Evolutionary conservation across 164 flowering plant species (phyloP).

Genomic region (Chimonanthus salicifolius): DNA sequence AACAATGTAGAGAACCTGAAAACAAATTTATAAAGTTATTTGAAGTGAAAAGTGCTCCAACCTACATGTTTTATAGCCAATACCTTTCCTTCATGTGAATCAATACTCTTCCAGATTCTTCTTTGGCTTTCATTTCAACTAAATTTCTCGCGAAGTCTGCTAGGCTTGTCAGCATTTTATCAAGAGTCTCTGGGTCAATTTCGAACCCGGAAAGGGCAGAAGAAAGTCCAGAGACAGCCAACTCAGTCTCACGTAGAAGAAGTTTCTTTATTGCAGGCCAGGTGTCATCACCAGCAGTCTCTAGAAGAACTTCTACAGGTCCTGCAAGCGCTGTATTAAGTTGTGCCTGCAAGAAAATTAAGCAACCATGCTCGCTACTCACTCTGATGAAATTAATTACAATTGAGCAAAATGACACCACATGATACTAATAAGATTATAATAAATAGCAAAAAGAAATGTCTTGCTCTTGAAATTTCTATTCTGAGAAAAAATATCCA

Average conservation of each 20-base stretch:
- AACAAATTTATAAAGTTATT: conserved; percentile 9
- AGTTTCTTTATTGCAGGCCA: conserved; percentile 94
- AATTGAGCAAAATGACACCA: too few relatives aligned
- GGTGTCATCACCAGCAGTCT: conserved; percentile 74
- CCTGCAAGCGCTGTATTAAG: conserved; percentile 68
- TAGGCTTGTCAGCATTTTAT: conserved; percentile 53
- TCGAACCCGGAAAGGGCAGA: conserved; percentile 79
- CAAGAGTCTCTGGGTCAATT: conserved; percentile 52
- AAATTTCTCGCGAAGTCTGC: conserved; percentile 65
- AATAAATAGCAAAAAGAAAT: neutral
- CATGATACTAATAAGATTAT: too few relatives aligned
- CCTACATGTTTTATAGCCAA: neutral
- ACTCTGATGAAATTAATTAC: too few relatives aligned
- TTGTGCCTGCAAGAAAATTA: conserved; percentile 44
- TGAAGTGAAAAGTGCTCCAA: neutral
- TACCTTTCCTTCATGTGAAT: conserved; percentile 96
- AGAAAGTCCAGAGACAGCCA: conserved; percentile 68
- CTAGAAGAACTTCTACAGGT: conserved; percentile 89
- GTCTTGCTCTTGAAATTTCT: neutral
- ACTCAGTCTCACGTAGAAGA: conserved; percentile 64
- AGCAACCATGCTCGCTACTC: neutral
- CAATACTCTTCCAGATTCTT: conserved; percentile 90
- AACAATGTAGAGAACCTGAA: conserved; percentile 81
- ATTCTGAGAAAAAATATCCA: neutral
- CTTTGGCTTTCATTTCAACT: conserved; percentile 77